Conservation (phyloP, 2,329 filamentous ascomycete species). For the Paecilomyces dactylethromorphus region DNA sequence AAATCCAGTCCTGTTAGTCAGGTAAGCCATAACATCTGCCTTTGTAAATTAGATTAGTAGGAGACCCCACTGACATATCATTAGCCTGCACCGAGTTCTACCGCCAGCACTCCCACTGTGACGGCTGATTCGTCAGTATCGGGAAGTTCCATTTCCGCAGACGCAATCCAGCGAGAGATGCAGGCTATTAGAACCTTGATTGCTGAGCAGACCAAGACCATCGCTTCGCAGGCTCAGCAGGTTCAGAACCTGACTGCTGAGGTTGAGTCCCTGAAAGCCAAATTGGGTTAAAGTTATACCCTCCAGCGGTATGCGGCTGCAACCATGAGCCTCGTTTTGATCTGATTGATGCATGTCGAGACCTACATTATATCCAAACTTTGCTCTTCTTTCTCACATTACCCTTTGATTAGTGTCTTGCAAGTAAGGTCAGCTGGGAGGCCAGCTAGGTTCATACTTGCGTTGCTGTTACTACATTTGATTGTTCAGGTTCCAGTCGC, state of each 20-base stretch:
- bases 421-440: neutral
- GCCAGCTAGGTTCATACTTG: neutral
- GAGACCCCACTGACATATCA: conserved; percentile 14
- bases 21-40: neutral
- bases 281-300: conserved; percentile 41
- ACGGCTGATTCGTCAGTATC: conserved; percentile 9
- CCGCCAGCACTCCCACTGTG: conserved; percentile 29
- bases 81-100: conserved; percentile 26
- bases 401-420: neutral
- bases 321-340: neutral
- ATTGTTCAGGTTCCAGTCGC: neutral
- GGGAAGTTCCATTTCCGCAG: conserved; percentile 32
- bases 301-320: neutral
- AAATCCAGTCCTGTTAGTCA: conserved; percentile 7
- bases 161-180: conserved; percentile 59
- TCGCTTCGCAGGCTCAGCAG: conserved; percentile 69
- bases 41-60: conserved; percentile 7
- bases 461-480: neutral
- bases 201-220: conserved; percentile 68
- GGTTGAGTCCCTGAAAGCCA: conserved; percentile 75
- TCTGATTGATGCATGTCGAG: no score
- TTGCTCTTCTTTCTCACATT: neutral
- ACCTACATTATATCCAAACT: neutral
- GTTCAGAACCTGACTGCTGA: conserved; percentile 64
- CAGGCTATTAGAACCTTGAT: conserved; percentile 72